Percentiles rank a stretch among this genome's conserved stretches.
These are phyloP conservation scores for Bidens hawaiensis DNA, from an alignment of 140 eudicot genomes.

Conservation along the genomic window DNA sequence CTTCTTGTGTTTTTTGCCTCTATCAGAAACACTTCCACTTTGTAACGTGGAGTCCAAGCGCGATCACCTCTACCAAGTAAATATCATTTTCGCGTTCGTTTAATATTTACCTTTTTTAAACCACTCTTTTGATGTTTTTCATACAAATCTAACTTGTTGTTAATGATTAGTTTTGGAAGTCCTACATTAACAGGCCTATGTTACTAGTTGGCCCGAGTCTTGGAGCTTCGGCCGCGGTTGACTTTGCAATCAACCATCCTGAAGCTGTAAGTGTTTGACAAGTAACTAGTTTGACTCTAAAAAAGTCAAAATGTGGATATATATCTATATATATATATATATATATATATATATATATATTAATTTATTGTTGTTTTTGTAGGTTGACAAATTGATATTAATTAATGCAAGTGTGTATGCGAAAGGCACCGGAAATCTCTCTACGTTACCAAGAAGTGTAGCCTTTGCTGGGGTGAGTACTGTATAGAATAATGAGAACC, in stretches of 20 bases:
- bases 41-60: constrained; percentile 81
- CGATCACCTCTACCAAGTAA: constrained; percentile 81
- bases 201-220: constrained; percentile 91
- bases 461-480: constrained; percentile 82
- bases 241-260: constrained; percentile 71
- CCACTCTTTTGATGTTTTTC: too few species aligned
- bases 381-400: constrained; percentile 83
- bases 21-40: constrained; percentile 55
- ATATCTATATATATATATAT: background rate
- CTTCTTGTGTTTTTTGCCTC: constrained; percentile 12
- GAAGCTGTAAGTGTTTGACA: constrained; percentile 65
- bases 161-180: constrained; percentile 64
- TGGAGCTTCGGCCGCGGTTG: constrained; percentile 92
- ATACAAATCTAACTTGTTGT: background rate
- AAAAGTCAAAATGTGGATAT: constrained; percentile 7
- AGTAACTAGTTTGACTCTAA: constrained; percentile 4
- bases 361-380: constrained; percentile 15
- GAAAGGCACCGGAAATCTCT: constrained; percentile 76
- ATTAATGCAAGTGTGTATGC: constrained; percentile 93
- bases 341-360: background rate
- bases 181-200: constrained; percentile 83
- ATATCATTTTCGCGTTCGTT: background rate
- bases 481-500: too few species aligned
- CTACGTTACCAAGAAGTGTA: constrained; percentile 63
- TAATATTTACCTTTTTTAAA: background rate